Evolutionary conservation across 805 yeast genomes (phyloP).

Genomic region (Teunomyces atbi): DNA sequence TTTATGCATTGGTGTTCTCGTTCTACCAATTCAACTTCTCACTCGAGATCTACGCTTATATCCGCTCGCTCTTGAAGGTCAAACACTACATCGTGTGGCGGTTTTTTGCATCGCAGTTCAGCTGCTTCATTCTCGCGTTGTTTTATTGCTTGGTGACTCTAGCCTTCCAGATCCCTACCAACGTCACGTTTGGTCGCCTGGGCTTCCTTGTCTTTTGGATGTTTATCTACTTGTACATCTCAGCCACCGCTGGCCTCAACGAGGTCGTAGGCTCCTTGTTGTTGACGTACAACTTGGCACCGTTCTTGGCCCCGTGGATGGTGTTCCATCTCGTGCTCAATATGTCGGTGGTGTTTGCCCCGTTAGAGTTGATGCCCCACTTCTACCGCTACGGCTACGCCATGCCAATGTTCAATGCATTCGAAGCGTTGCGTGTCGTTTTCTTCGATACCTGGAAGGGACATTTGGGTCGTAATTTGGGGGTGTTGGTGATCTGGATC

Average conservation of each 20-base stretch:
- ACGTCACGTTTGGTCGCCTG: slow-evolving; percentile 25
- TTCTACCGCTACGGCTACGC: slow-evolving; percentile 37
- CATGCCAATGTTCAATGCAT: slow-evolving; percentile 33
- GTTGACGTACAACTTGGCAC: slow-evolving; percentile 16
- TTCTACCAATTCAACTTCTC: slow-evolving; percentile 37
- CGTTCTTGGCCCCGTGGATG: slow-evolving; percentile 29
- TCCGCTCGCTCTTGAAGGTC: slow-evolving; percentile 20
- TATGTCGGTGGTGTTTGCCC: slow-evolving; percentile 32
- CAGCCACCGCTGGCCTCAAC: slow-evolving; percentile 27
- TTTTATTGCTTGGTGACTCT: slow-evolving; percentile 30
- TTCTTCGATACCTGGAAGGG: slow-evolving; percentile 36
- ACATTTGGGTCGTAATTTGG: slow-evolving; percentile 29
- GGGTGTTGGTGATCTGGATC: slow-evolving; percentile 28
- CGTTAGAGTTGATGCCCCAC: slow-evolving; percentile 30
- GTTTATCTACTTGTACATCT: slow-evolving; percentile 26
- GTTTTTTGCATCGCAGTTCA: slow-evolving; percentile 28
- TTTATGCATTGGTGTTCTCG: slow-evolving; percentile 31
- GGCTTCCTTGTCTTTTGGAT: slow-evolving; percentile 36
- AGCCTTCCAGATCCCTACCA: slow-evolving; percentile 29
- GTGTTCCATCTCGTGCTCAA: slow-evolving; percentile 28
- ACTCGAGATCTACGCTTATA: slow-evolving; percentile 20
- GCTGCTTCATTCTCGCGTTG: slow-evolving; percentile 26
- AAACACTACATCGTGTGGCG: slow-evolving; percentile 27
- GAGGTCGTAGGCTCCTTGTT: slow-evolving; percentile 24
- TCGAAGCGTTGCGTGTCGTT: slow-evolving; percentile 30